Base-by-base conservation (phyloP, 2,329 filamentous ascomycete species). In the Phaeosphaeriaceae sp. region DNA sequence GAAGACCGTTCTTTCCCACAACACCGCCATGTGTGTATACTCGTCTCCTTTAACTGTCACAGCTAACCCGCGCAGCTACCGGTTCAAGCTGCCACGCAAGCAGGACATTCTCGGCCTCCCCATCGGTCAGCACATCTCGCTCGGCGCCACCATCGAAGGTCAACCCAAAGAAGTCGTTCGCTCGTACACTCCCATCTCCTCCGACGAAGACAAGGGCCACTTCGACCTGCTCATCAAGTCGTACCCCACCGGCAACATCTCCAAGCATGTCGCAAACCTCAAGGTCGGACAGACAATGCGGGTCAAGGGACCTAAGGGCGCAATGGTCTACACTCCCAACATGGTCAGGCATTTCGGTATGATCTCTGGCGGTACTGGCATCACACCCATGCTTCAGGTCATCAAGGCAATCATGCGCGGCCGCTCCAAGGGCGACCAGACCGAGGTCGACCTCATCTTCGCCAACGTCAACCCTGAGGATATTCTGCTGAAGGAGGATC, bases 161-260 rank as follows among this genome's bases (percentile, higher is more conserved):
- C 79, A 80, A 59, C 77, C 78, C 52, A 77, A 78, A 51, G 68
- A 76, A 65, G 72, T 79, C 57, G 72, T 79, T 21, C 77, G 77
- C 61, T 79, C 77, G 22, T 79, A 79, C 68, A 79, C 77, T 1
- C 77, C 77, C 33, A 76, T 78, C 33, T 78, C 77, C 48, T 79
- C 76, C 56, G 77, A 79, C 54, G 68, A 76, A 56, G 72, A 76
- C 77, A 88, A 90, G 54, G 95, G 95, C 78, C 90, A 92, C 85
- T 93, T 99, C 80, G 95, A 98, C 80, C 89, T 99, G 60, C 87
- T 99, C 71, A 93, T 99, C 85, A 99, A 99, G 85, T 93, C 93
- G 24, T 99, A 99, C 82, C 92, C 93, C 2, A 93, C 92, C 68
- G 95, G 95, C 71, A 98, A 98, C 84, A 98, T 99, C 84, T 96